phyloP scores from a whole-genome alignment of 192 early-diverging fungal species.

The Coemansia sp. region DNA sequence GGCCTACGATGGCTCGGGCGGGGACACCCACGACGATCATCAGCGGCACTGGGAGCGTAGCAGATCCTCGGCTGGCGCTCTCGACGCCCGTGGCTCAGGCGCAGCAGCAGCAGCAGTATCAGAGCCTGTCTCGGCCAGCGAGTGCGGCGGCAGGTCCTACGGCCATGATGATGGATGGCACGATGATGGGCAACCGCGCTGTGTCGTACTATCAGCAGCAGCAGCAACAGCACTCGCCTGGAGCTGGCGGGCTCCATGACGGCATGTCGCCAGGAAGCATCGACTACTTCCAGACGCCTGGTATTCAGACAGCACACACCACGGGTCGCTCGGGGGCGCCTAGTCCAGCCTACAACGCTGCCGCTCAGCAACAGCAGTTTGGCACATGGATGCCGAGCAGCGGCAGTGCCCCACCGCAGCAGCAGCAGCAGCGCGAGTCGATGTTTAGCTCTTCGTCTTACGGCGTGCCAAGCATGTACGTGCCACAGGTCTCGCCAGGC shows the following conservation, averaged over 20 bases:
- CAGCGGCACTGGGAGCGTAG: slow-evolving; percentile 25
- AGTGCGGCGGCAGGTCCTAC: background rate
- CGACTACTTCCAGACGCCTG: slow-evolving; percentile 23
- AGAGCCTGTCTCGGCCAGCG: background rate
- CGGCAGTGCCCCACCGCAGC: slow-evolving; percentile 9
- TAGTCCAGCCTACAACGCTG: background rate
- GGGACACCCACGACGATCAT: slow-evolving; percentile 42
- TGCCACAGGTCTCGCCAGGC: slow-evolving; percentile 9
- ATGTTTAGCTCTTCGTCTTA: slow-evolving; percentile 26
- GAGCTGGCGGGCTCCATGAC: slow-evolving; percentile 19
- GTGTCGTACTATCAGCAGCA: slow-evolving; percentile 30
- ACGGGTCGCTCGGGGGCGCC: background rate
- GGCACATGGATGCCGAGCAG: background rate
- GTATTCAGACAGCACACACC: background rate
- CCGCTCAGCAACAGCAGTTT: slow-evolving; percentile 7
- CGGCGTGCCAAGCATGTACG: slow-evolving; percentile 28
- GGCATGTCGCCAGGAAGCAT: slow-evolving; percentile 17
- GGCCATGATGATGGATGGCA: slow-evolving; percentile 14
- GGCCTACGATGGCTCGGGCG: slow-evolving; percentile 22
- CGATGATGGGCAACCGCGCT: slow-evolving; percentile 20
- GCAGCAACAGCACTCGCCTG: slow-evolving; percentile 13
- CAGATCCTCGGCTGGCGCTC: slow-evolving; percentile 36
- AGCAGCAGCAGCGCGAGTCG: slow-evolving; percentile 31
- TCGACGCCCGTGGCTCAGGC: slow-evolving; percentile 48
- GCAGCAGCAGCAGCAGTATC: slow-evolving; percentile 41